Evolutionary conservation across 2,329 filamentous ascomycete genomes (phyloP).

Genomic region (Alternaria longipes): DNA sequence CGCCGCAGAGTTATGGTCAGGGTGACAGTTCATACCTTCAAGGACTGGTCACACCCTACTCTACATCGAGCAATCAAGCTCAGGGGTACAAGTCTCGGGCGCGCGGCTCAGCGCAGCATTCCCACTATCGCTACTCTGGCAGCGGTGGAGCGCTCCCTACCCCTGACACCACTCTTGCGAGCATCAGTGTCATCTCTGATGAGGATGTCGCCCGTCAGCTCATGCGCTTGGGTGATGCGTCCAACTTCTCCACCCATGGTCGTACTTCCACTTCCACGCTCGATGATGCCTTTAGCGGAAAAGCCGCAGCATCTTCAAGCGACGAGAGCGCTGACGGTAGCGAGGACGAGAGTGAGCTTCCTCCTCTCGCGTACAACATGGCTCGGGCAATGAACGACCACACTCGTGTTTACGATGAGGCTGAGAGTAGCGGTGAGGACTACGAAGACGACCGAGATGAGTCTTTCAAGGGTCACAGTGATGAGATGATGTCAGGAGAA

Average conservation of each 20-base stretch:
- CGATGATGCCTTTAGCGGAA: conserved; percentile 92
- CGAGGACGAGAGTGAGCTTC: conserved; percentile 64
- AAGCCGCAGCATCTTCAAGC: conserved; percentile 65
- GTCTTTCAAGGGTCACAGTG: conserved; percentile 64
- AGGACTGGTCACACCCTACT: conserved; percentile 50
- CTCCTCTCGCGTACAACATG: conserved; percentile 48
- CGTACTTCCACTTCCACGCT: conserved; percentile 92
- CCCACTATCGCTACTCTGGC: conserved; percentile 53
- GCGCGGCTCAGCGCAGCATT: conserved; percentile 50
- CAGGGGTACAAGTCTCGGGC: conserved; percentile 48
- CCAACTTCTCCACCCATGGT: conserved; percentile 85
- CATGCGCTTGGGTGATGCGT: conserved; percentile 93
- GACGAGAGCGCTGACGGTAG: conserved; percentile 75
- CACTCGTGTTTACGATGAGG: conserved; percentile 58
- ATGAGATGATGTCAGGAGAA: conserved; percentile 55
- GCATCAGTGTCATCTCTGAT: conserved; percentile 87
- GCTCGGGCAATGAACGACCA: conserved; percentile 27
- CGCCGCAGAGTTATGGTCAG: conserved; percentile 76
- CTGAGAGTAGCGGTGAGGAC: conserved; percentile 68
- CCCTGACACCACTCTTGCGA: conserved; percentile 91
- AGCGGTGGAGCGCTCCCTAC: conserved; percentile 78
- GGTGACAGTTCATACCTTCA: conserved; percentile 49
- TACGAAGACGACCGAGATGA: conserved; percentile 63
- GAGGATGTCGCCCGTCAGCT: conserved; percentile 97
- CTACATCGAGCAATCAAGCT: conserved; percentile 42